Evolutionary conservation across 345 rosid species (phyloP).

Genomic region (Gossypioides kirkii): DNA sequence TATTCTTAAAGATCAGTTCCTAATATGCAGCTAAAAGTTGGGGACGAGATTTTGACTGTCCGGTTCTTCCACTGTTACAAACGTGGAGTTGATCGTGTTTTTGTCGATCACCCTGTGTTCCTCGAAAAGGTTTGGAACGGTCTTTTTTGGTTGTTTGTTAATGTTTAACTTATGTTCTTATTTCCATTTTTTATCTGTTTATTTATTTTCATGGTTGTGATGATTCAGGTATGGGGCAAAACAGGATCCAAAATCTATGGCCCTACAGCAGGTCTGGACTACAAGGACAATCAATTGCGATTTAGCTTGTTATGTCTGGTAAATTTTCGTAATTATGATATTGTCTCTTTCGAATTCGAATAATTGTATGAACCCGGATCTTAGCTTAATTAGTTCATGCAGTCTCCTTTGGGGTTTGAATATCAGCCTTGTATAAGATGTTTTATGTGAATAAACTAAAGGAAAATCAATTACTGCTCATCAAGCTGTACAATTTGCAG

Average conservation of each 20-base stretch:
- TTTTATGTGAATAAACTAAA: background rate
- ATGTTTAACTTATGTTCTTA: background rate
- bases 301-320: constrained; percentile 84
- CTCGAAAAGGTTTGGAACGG: constrained; percentile 62
- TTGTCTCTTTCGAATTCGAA: background rate
- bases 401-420: background rate
- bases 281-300: constrained; percentile 81
- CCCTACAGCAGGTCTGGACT: constrained; percentile 69
- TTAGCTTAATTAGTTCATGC: background rate
- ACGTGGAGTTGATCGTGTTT: constrained; percentile 86
- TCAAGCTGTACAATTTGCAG: background rate
- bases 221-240: constrained; percentile 77
- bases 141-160: background rate
- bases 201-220: background rate
- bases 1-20: background rate
- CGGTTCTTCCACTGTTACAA: constrained; percentile 91
- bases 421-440: background rate
- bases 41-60: constrained; percentile 49
- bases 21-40: constrained; percentile 49
- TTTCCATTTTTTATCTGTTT: constrained; percentile 12
- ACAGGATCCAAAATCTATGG: constrained; percentile 89
- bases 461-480: background rate
- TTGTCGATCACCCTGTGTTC: constrained; percentile 87
- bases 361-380: background rate
- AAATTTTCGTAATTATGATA: background rate